Evolutionary conservation across 2,329 filamentous ascomycete species (phyloP), one percentile per base, ranked within the genome.

Genomic region (Exserohilum turcica): DNA sequence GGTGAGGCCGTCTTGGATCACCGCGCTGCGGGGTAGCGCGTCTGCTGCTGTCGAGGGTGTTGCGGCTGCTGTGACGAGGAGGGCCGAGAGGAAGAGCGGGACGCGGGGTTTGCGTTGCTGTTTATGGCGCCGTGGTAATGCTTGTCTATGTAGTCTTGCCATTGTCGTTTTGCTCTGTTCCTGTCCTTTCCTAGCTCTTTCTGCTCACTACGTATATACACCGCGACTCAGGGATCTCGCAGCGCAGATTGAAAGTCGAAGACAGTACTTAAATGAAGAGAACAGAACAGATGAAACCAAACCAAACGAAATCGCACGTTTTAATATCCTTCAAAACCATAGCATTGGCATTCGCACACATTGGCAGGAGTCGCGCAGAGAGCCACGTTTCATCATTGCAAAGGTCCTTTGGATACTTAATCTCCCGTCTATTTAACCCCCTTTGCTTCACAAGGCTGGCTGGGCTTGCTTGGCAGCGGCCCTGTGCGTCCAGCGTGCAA

Each of bases 331-430:
- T n/a, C n/a, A n/a, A n/a, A n/a, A n/a, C n/a, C n/a, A n/a, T 24
- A 24, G 21, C 21, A 24, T 24, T 24, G 21, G 21, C 21, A 24
- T 24, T 24, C 4, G 21, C 21, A 24, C 4, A 7, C 4, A 24
- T 24, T 24, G 7, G 21, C 21, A 35, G 31, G 32, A 44, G 43
- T 35, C 33, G 43, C 10, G 50, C 15, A 33, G 50, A 53, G 56
- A 62, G 60, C 60, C 60, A 62, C 60, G 60, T 60, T 62, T 60
- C 60, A 60, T 39, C 13, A 52, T 46, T 48, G 28, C 27, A 39
- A 50, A 45, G 50, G n/a, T n/a, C n/a, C n/a, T n/a, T n/a, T n/a
- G n/a, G 46, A 50, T 55, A 51, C 37, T 51, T 36, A 38, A n/a
- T 33, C 31, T n/a, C 27, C 48, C 43, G 19, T 29, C 29, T 31